These are phyloP conservation scores for Microcyclospora pomicola DNA, from an alignment of 2,329 filamentous ascomycete species.

Conservation along the genomic window DNA sequence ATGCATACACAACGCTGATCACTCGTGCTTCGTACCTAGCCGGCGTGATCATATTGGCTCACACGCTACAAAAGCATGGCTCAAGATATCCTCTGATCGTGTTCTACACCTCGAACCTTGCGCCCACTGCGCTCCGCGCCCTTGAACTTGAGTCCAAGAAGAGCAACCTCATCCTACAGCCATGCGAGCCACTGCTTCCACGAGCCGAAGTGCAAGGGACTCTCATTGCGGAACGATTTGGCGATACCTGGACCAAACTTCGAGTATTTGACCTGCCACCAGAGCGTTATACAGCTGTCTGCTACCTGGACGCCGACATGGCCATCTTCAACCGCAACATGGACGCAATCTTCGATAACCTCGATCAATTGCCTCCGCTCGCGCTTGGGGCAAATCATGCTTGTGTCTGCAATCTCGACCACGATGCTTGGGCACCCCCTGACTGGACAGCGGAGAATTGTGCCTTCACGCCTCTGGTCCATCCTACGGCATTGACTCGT, in stretches of 20 bases:
- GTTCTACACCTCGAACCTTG: conserved; percentile 33
- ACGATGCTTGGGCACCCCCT: conserved; percentile 36
- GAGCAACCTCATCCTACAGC: conserved; percentile 27
- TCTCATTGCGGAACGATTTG: conserved; percentile 37
- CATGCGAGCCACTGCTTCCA: conserved; percentile 29
- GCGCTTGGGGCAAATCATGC: conserved; percentile 37
- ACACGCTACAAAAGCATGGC: conserved; percentile 34
- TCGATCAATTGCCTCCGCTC: conserved; percentile 23
- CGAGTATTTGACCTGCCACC: conserved; percentile 33
- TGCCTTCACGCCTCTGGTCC: conserved; percentile 30
- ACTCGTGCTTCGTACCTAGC: conserved; percentile 39
- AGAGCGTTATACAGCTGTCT: conserved; percentile 26
- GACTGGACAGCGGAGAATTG: conserved; percentile 37
- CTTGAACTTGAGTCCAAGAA: conserved; percentile 29
- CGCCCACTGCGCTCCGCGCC: conserved; percentile 26
- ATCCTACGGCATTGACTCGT: conserved; percentile 23
- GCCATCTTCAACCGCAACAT: conserved; percentile 29
- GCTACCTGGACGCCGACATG: conserved; percentile 42
- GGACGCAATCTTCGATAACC: conserved; percentile 31
- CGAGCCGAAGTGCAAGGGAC: conserved; percentile 5
- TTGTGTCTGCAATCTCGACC: conserved; percentile 40
- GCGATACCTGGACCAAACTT: conserved; percentile 42
- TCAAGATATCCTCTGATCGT: conserved; percentile 37
- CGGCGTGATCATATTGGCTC: conserved; percentile 37
- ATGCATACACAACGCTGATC: conserved; percentile 38